These are phyloP conservation scores for Lactifluus piperatus DNA, from an alignment of 768 basidiomycete species.

Conservation along the genomic window DNA sequence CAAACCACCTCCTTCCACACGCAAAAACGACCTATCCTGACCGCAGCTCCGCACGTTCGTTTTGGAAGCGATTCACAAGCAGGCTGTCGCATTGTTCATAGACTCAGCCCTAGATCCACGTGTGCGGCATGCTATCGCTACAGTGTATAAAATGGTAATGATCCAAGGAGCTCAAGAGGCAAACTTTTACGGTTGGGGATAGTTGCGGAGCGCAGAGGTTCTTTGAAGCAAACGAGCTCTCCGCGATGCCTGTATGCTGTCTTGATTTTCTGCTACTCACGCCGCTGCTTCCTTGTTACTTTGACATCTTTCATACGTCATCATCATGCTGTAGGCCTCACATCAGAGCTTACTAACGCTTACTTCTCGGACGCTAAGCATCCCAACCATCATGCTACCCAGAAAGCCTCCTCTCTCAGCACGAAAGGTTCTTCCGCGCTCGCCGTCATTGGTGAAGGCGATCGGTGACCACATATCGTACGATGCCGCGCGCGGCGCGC, in stretches of 20 bases:
- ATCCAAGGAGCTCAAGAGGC: constrained; percentile 26
- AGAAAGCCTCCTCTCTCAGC: constrained; percentile 47
- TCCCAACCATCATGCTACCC: constrained; percentile 37
- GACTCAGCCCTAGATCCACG: too few relatives aligned
- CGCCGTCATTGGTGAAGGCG: constrained; percentile 45
- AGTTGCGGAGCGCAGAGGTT: constrained; percentile 60
- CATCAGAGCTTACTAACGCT: too few relatives aligned
- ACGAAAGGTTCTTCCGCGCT: constrained; percentile 46
- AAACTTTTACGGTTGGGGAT: constrained; percentile 44
- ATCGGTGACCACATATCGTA: constrained; percentile 57
- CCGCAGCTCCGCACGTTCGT: too few relatives aligned
- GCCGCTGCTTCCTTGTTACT: background rate
- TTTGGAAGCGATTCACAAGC: too few relatives aligned
- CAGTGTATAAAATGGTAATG: constrained; percentile 47
- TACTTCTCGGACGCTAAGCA: constrained; percentile 45
- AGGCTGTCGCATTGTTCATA: too few relatives aligned
- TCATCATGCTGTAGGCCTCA: constrained; percentile 35
- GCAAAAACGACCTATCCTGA: too few relatives aligned
- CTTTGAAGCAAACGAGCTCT: constrained; percentile 57
- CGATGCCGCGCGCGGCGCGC: constrained; percentile 42
- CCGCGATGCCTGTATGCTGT: constrained; percentile 39
- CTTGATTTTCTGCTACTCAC: constrained; percentile 26
- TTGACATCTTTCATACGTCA: constrained; percentile 10
- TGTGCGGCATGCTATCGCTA: constrained; percentile 49
- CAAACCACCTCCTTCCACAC: too few relatives aligned